phyloP scores from a whole-genome alignment of 805 yeast species.

The Ogataea corticis region DNA sequence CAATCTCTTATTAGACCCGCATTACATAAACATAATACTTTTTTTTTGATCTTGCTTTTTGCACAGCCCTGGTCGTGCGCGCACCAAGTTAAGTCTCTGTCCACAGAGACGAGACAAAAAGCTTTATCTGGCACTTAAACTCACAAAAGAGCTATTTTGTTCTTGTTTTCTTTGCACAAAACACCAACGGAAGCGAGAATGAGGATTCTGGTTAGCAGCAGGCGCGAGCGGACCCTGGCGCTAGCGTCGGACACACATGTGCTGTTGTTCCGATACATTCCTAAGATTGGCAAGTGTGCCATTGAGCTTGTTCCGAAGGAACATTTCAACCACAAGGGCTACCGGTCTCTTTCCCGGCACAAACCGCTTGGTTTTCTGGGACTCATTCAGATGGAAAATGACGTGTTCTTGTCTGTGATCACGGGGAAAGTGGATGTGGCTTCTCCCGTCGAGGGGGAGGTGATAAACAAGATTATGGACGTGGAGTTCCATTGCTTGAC shows the following conservation, averaged over 20 bases:
- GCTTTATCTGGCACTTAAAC: neutral
- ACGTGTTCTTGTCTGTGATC: constrained; percentile 75
- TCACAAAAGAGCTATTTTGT: neutral
- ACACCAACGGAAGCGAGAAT: constrained; percentile 20
- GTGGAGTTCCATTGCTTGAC: constrained; percentile 85
- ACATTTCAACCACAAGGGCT: constrained; percentile 39
- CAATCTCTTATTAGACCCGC: too few species aligned
- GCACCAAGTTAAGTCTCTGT: neutral
- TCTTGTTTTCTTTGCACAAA: neutral
- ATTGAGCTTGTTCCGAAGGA: constrained; percentile 48
- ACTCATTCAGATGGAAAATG: constrained; percentile 64
- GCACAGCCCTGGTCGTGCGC: constrained; percentile 11
- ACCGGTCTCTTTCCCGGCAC: constrained; percentile 43
- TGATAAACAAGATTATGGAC: constrained; percentile 75
- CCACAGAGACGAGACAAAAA: neutral
- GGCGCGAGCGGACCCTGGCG: constrained; percentile 41
- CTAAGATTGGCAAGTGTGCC: constrained; percentile 41
- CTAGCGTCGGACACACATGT: constrained; percentile 45
- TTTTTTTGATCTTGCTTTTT: neutral
- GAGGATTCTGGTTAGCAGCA: constrained; percentile 38
- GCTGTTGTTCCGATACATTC: constrained; percentile 45
- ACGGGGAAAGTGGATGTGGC: constrained; percentile 80
- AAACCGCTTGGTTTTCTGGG: constrained; percentile 76
- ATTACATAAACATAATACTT: too few species aligned
- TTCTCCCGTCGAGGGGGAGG: constrained; percentile 73